phyloP scores from a whole-genome alignment of 768 basidiomycete genomes.

The Mycena vulgaris region DNA sequence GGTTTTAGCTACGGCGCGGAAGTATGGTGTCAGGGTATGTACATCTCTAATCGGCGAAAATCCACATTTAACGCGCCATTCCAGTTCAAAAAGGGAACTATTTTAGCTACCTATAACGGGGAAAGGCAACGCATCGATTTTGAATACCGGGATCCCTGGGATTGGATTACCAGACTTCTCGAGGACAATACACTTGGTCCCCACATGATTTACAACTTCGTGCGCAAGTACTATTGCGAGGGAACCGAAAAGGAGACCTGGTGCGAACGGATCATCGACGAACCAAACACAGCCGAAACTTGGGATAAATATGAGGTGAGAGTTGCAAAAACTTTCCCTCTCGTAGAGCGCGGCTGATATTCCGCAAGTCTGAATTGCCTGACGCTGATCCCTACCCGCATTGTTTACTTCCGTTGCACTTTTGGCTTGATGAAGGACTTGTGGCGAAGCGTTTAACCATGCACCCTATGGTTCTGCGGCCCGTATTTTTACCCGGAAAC shows the following conservation, averaged over 20 bases:
- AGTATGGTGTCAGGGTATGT: neutral
- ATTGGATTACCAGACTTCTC: neutral
- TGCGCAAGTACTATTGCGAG: neutral
- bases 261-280: neutral
- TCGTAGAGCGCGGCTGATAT: no score
- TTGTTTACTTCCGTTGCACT: neutral
- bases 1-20: neutral
- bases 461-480: neutral
- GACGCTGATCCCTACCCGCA: neutral
- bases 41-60: no score
- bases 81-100: neutral
- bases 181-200: neutral
- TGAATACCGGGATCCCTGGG: slow-evolving; percentile 9
- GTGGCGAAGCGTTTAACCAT: neutral
- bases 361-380: neutral
- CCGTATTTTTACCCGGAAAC: neutral
- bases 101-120: neutral
- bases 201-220: neutral
- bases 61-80: neutral
- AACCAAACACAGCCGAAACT: neutral
- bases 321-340: no score
- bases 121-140: neutral
- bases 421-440: neutral
- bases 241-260: neutral
- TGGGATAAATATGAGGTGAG: neutral